Base-by-base conservation (phyloP, 805 yeast species). In the Grigorovia transvaalensis region DNA sequence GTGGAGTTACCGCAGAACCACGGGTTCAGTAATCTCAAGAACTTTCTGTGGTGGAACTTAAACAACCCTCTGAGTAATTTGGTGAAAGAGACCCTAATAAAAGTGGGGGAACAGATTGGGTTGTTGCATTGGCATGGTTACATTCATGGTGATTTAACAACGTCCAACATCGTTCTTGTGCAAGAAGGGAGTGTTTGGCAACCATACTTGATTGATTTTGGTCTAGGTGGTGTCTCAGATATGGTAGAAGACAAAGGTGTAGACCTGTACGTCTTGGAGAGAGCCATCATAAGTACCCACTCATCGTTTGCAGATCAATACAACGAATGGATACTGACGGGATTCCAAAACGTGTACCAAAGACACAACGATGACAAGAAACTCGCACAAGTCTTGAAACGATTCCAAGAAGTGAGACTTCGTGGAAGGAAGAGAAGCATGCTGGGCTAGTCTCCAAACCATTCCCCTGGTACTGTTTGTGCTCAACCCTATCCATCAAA, bases 361-460 rank as follows among this genome's bases (percentile, higher is more conserved):
- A 51, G 53, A 5, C 50, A 61, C 43, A 63, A 60, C 19, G 76
- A 76, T 17, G 58, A 58, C 18, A 75, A 73, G 56, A 71, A 70
- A 47, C 56, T 69, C 44, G 71, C 63, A 15, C 93, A 85, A 56
- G 78, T 83, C 0, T 57, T 79, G 53, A 75, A 74, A 51, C 77
- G 90, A 64, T 76, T 93, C 49, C 86, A 82, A 51, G 95, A 85
- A 45, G 98, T 91, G 1, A 74, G 98, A 61, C 67, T 85, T 71
- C 80, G 99, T 64, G 99, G 99, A 1, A 77, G 99, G 58, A 93
- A 93, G 77, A 79, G 99, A 68, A 85, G 95, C 53, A 88, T 91
- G 96, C 70, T 90, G 47, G 99, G 99, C 17, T 83, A 60, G 30
- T 48, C 23, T 2, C 45, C 27, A 23, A 4, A 6, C 27, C 6